Base-by-base conservation (phyloP, 495 filamentous ascomycete genomes). In the Neurospora sp. region DNA sequence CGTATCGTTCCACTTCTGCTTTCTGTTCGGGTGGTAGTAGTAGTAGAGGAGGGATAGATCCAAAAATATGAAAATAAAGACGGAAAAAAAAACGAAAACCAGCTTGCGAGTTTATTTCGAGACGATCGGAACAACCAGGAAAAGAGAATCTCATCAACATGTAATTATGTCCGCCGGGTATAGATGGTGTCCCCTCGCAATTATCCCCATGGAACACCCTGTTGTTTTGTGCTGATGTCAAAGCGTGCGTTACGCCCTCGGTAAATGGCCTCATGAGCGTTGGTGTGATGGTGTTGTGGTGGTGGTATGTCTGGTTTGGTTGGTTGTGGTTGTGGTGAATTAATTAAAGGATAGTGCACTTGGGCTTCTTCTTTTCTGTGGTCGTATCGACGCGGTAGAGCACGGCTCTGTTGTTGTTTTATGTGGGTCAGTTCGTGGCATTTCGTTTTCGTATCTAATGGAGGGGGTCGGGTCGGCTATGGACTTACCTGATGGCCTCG, bases 401-500 rank as follows among this genome's bases (percentile, higher is more conserved):
- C 27, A 96, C 94, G 72, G 94, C 94, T 70, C 94, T 96, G 77
- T 62, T 96, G 77, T 62, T 35, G 23, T 18, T 66, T 35, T 35
- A 18, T 18, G 62, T 38, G 4, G 12, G 12, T 12, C 41, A 14
- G 74, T 81, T 72, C 83, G 78, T 46, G 20, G 11, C 16, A 7
- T 60, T 38, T 38, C 39, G 23, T 49, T 60, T 70, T 41, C 12
- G 39, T 27, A 11, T 71, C 39, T 23, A 18, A 46, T 23, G 69
- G 10, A 20, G 41, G 14, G 9, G 11, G 23, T 27, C 23, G n/a
- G 3, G 69, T 20, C 12, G 27, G 27, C 27, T 35, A 18, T 66
- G 27, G 54, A 82, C 83, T 73, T 79, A 97, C 95, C 94, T 89
- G 80, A 99, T 99, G 44, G 96, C 96, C 80, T 97, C 93, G 77